phyloP scores from a whole-genome alignment of 768 basidiomycete genomes.

The Leccinellum luteum region DNA sequence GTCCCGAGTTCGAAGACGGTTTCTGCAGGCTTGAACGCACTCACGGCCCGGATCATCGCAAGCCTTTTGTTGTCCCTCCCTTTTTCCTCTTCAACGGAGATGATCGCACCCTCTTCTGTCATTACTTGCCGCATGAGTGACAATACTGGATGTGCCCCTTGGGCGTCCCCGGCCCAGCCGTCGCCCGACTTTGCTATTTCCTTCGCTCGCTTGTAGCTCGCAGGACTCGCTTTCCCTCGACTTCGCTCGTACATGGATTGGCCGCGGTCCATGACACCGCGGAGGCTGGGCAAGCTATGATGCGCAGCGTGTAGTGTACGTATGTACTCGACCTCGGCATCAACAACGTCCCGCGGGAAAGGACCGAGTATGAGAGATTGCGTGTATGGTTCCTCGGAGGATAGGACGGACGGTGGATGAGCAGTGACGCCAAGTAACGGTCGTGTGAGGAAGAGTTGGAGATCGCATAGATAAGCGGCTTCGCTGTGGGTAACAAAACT shows the following conservation, averaged over 20 bases:
- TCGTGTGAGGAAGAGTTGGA: slow-evolving; percentile 88
- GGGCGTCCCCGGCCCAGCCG: slow-evolving; percentile 63
- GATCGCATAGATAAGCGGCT: slow-evolving; percentile 85
- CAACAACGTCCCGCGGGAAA: slow-evolving; percentile 74
- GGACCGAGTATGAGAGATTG: slow-evolving; percentile 77
- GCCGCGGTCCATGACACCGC: slow-evolving; percentile 84
- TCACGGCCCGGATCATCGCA: slow-evolving; percentile 69
- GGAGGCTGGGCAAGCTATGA: slow-evolving; percentile 60
- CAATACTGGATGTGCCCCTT: slow-evolving; percentile 70
- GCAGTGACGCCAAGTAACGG: slow-evolving; percentile 54
- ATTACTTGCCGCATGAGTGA: slow-evolving; percentile 40
- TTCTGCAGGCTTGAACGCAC: slow-evolving; percentile 79
- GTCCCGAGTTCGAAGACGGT: slow-evolving; percentile 89
- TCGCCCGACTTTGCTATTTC: slow-evolving; percentile 68
- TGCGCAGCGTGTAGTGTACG: slow-evolving; percentile 61
- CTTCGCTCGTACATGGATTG: slow-evolving; percentile 94
- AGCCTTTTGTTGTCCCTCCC: slow-evolving; percentile 47
- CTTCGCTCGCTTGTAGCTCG: slow-evolving; percentile 87
- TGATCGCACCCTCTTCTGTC: slow-evolving; percentile 26
- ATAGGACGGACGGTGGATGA: slow-evolving; percentile 32
- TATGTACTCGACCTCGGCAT: slow-evolving; percentile 83
- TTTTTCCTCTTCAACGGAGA: slow-evolving; percentile 35
- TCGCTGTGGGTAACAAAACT: slow-evolving; percentile 86
- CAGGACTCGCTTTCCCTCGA: slow-evolving; percentile 83
- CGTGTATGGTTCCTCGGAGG: slow-evolving; percentile 62